Percentiles rank a stretch among this genome's conserved stretches.
These are phyloP conservation scores for Thinopyrum obtusiflorum DNA, from an alignment of 202 grass and related monocot species.

Conservation along the genomic window DNA sequence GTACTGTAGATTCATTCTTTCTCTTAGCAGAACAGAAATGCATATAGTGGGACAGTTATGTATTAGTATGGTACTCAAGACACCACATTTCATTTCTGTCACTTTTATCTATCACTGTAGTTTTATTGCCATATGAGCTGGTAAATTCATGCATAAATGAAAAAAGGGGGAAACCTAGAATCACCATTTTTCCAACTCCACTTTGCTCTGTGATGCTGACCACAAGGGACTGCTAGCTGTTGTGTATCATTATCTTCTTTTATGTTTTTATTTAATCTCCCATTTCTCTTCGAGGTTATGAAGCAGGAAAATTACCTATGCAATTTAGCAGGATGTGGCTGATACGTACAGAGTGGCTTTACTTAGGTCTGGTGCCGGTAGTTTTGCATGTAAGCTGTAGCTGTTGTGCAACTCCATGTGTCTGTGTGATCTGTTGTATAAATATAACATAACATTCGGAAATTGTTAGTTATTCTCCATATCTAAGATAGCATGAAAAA, in stretches of 20 bases:
- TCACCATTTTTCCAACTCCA: background rate
- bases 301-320: too few species aligned
- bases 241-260: conserved; percentile 7
- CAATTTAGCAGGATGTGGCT: background rate
- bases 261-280: background rate
- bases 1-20: too few species aligned
- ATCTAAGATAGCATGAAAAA: too few species aligned
- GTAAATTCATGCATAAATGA: conserved; percentile 23
- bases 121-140: background rate
- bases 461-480: too few species aligned
- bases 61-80: conserved; percentile 17
- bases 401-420: too few species aligned
- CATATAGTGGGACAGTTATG: background rate
- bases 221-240: background rate
- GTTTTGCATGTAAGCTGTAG: background rate
- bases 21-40: background rate
- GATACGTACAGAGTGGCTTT: background rate
- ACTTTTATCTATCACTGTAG: background rate
- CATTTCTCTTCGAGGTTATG: too few species aligned
- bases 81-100: background rate
- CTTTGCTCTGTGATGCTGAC: background rate
- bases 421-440: too few species aligned
- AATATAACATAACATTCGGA: too few species aligned
- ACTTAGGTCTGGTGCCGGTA: background rate
- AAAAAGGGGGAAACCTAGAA: background rate